Conservation (phyloP, 345 rosid genomes). For the Brassica nigra region DNA sequence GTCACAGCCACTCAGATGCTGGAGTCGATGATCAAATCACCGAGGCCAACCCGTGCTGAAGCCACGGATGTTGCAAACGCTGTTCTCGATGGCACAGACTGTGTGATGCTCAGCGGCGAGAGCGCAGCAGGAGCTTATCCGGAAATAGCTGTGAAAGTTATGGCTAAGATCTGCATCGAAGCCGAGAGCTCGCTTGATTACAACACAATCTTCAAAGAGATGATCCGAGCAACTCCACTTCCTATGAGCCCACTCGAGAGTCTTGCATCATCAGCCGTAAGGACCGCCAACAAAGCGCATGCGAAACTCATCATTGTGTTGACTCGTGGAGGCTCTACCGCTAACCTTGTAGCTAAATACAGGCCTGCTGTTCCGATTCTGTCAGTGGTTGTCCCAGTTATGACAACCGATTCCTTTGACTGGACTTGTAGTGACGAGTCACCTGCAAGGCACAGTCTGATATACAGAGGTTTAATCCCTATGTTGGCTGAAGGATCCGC, state of each 20-base stretch:
- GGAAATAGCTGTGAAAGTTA: slow-evolving; percentile 80
- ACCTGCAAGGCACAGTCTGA: slow-evolving; percentile 90
- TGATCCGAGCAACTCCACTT: slow-evolving; percentile 82
- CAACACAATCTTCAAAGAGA: slow-evolving; percentile 73
- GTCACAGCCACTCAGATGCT: slow-evolving; percentile 95
- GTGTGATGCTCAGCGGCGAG: slow-evolving; percentile 94
- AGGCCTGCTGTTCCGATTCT: slow-evolving; percentile 93
- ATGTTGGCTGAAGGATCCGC: slow-evolving; percentile 88
- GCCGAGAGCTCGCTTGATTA: slow-evolving; percentile 91
- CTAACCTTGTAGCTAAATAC: slow-evolving; percentile 88
- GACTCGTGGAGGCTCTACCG: slow-evolving; percentile 90
- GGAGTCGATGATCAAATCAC: slow-evolving; percentile 93
- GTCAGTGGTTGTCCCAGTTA: slow-evolving; percentile 79
- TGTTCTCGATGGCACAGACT: slow-evolving; percentile 87
- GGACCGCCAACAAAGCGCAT: slow-evolving; percentile 82
- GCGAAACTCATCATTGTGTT: slow-evolving; percentile 85
- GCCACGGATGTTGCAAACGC: slow-evolving; percentile 96
- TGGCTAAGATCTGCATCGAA: slow-evolving; percentile 79
- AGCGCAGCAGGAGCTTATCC: slow-evolving; percentile 92
- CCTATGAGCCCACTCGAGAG: slow-evolving; percentile 97
- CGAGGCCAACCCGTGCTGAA: slow-evolving; percentile 90
- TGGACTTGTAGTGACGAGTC: slow-evolving; percentile 85
- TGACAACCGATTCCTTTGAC: slow-evolving; percentile 84
- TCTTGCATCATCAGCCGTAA: slow-evolving; percentile 89
- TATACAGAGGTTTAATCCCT: slow-evolving; percentile 81